Evolutionary conservation across 768 basidiomycete species (phyloP).

Genomic region (Cystofilobasidium ferigula): DNA sequence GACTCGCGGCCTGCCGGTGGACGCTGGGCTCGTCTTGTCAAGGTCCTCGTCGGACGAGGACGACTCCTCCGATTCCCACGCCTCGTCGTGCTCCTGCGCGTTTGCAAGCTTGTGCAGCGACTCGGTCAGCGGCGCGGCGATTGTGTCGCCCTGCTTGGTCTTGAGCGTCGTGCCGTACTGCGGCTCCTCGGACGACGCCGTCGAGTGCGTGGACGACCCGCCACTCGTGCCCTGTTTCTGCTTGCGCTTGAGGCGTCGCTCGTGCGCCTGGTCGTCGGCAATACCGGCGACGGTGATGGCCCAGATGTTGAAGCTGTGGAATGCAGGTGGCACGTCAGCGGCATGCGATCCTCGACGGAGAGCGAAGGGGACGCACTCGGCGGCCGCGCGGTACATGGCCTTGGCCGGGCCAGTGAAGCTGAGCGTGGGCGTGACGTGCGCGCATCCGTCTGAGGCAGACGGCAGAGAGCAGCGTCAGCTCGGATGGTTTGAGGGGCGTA

Average conservation of each 20-base stretch:
- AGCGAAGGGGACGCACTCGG: background rate
- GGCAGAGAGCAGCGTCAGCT: too few relatives aligned
- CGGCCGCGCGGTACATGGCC: conserved; percentile 21
- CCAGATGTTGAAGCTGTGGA: conserved; percentile 19
- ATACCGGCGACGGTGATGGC: conserved; percentile 11
- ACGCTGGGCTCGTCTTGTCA: background rate
- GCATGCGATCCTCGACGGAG: background rate
- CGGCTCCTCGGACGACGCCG: background rate
- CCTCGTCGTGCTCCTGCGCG: background rate
- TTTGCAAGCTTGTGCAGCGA: conserved; percentile 13
- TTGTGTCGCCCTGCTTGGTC: background rate
- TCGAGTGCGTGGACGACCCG: background rate
- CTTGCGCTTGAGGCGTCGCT: background rate
- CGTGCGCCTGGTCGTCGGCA: conserved; percentile 1
- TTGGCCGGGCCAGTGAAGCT: conserved; percentile 12
- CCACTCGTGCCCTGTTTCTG: background rate
- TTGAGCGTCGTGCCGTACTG: conserved; percentile 1
- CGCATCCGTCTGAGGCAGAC: background rate
- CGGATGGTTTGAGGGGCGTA: background rate
- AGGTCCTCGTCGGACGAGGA: conserved; percentile 6
- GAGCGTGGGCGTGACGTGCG: conserved; percentile 20
- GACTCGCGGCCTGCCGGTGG: background rate
- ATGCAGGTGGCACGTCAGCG: background rate
- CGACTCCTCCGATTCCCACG: background rate
- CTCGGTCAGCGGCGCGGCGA: conserved; percentile 8